Conservation (phyloP, 2,329 filamentous ascomycete genomes). For the Cladosporium velox region DNA sequence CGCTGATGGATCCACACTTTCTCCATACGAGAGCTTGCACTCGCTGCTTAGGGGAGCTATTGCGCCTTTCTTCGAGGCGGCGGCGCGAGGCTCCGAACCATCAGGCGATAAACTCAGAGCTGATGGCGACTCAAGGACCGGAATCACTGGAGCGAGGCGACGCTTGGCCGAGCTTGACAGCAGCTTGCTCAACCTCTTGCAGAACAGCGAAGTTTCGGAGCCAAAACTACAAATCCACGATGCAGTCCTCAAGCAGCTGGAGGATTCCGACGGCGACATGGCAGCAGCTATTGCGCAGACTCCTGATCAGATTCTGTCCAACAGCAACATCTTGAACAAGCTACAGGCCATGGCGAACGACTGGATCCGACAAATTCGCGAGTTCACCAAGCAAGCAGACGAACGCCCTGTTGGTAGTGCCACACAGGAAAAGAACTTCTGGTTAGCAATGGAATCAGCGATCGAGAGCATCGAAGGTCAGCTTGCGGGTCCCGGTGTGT, state of each 20-base stretch:
- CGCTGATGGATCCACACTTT: conserved; percentile 53
- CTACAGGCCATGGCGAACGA: conserved; percentile 91
- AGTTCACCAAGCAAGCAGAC: conserved; percentile 89
- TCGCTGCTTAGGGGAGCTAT: conserved; percentile 88
- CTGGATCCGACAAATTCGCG: conserved; percentile 98
- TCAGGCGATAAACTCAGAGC: conserved; percentile 68
- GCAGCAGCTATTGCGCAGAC: conserved; percentile 79
- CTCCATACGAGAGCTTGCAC: conserved; percentile 90
- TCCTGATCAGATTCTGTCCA: conserved; percentile 72
- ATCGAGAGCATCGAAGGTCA: conserved; percentile 90
- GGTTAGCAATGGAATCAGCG: conserved; percentile 94
- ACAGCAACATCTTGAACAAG: conserved; percentile 90
- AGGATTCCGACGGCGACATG: conserved; percentile 66
- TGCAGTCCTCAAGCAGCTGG: conserved; percentile 80
- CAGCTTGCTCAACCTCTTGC: conserved; percentile 85
- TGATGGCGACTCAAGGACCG: conserved; percentile 88
- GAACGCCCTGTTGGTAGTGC: conserved; percentile 78
- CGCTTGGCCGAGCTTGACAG: conserved; percentile 92
- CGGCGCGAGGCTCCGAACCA: conserved; percentile 77
- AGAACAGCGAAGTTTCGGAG: conserved; percentile 97
- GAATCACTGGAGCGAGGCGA: conserved; percentile 96
- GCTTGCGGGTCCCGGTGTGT: conserved; percentile 82
- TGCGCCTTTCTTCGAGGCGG: conserved; percentile 96
- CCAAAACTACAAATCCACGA: conserved; percentile 85
- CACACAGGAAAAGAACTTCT: conserved; percentile 98